Conservation (phyloP, 2,329 filamentous ascomycete species). For the Lojkania enalia region DNA sequence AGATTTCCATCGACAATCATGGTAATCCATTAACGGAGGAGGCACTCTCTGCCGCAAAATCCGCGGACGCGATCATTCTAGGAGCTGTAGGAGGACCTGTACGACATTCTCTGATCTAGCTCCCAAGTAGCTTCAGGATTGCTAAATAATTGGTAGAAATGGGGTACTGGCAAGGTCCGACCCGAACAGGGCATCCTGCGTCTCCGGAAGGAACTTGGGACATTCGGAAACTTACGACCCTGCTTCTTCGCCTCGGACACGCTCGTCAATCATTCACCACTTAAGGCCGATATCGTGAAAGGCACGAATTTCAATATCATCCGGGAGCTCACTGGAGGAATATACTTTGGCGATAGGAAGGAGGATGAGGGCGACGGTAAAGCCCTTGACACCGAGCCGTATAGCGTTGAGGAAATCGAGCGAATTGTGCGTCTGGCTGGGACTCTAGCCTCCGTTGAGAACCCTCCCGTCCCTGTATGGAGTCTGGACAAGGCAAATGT, state of each 20-base stretch:
- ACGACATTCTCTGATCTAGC: conserved; percentile 30
- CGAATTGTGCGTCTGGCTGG: conserved; percentile 82
- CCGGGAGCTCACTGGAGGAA: conserved; percentile 86
- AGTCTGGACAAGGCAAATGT: conserved; percentile 97
- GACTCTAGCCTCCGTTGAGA: conserved; percentile 74
- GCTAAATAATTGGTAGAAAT: conserved; percentile 62
- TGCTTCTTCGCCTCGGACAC: conserved; percentile 93
- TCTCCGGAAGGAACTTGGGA: conserved; percentile 89
- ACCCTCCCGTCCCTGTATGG: conserved; percentile 78
- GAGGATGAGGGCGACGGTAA: conserved; percentile 75
- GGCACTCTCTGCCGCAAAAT: conserved; percentile 79
- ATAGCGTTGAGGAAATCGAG: conserved; percentile 83
- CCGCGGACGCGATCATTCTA: conserved; percentile 85
- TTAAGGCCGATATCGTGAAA: conserved; percentile 82
- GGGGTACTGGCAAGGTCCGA: conserved; percentile 84
- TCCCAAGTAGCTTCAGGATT: conserved; percentile 7
- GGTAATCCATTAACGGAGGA: conserved; percentile 79
- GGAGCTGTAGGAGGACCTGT: conserved; percentile 92
- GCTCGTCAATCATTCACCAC: conserved; percentile 80
- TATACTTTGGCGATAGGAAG: conserved; percentile 91
- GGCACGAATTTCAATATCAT: conserved; percentile 92
- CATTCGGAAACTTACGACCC: conserved; percentile 92
- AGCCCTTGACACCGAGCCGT: conserved; percentile 85
- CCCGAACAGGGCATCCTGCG: conserved; percentile 90
- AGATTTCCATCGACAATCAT: conserved; percentile 87